Evolutionary conservation across 345 rosid species (phyloP).

Genomic region (Anacardium occidentale): DNA sequence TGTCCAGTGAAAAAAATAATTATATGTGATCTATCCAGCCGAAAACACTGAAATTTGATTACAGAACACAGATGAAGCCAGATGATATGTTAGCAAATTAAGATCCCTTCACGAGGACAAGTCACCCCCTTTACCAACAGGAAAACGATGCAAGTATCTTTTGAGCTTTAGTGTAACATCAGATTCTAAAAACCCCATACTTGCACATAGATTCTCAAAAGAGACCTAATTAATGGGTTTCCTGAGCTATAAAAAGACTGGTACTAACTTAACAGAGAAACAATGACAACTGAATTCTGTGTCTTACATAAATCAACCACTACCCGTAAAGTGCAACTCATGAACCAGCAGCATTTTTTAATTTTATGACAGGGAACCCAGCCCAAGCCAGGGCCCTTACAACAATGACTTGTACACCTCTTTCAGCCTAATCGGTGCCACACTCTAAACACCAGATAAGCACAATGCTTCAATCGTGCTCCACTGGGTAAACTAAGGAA

Average conservation of each 20-base stretch:
- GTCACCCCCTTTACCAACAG: not conserved
- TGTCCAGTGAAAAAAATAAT: not conserved
- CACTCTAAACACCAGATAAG: no score
- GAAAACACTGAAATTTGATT: no score
- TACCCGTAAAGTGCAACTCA: not conserved
- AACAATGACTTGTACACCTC: no score
- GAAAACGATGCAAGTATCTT: not conserved
- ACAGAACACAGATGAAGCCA: not conserved
- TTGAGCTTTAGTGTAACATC: not conserved
- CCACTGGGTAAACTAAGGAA: no score
- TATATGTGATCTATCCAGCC: not conserved
- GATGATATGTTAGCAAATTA: not conserved
- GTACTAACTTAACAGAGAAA: not conserved
- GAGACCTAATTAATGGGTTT: not conserved
- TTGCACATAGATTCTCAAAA: not conserved
- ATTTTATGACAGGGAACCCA: no score
- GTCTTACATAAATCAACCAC: not conserved
- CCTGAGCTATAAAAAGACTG: not conserved
- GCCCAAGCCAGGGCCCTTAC: no score
- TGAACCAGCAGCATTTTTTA: no score
- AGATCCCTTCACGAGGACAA: not conserved
- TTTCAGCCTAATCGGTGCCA: no score
- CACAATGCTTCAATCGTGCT: no score
- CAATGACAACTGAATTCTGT: not conserved
- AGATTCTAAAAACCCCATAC: not conserved